Evolutionary conservation across 768 basidiomycete genomes (phyloP), one percentile per base, ranked within the genome.

Genomic region (Naganishia friedmannii): DNA sequence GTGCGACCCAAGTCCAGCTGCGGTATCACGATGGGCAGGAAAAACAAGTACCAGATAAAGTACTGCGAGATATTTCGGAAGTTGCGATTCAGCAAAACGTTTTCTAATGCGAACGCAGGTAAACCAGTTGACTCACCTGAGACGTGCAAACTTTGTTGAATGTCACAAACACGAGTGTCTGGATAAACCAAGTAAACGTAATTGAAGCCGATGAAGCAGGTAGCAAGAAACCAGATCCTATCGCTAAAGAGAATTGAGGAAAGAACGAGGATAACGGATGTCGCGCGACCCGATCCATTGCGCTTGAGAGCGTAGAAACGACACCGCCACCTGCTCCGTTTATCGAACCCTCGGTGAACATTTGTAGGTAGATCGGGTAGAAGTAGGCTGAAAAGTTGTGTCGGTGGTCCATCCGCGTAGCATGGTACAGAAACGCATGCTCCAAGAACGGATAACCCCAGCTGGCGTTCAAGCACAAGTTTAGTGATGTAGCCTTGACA

Each of bases 131-230:
- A n/a, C 84, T 73, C 74, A 91, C 92, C 85, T 95, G 93, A 0
- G 93, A 96, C 0, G 96, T 99, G 85, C 94, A 96, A 63, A 99
- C 96, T 81, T 95, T 94, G 80, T 98, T 99, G 83, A 98, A 95
- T 9, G 92, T 82, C n/a, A 97, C 94, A 76, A 99, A 98, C 0
- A 86, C 83, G 45, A 86, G 85, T 1, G 96, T 98, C 81, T 97
- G 94, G 15, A 94, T 85, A 77, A 96, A 93, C 91, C 91, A 95
- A 3, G 90, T 85, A 73, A 93, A 89, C 74, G 92, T 87, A 19
- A 83, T 79, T 54, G 81, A 83, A 51, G 82, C 83, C 67, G 32
- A 48, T 15, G 83, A 79, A 3, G 88, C 89, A 26, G 60, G 60
- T 57, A 93, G 87, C 0, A 88, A 76, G n/a, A 94, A 79, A 1